A percentile compares a stretch with the other conserved stretches of the same genome.
Evolutionary conservation across 208 protist species (phyloP).

Genomic region (Crithidia fasciculata): DNA sequence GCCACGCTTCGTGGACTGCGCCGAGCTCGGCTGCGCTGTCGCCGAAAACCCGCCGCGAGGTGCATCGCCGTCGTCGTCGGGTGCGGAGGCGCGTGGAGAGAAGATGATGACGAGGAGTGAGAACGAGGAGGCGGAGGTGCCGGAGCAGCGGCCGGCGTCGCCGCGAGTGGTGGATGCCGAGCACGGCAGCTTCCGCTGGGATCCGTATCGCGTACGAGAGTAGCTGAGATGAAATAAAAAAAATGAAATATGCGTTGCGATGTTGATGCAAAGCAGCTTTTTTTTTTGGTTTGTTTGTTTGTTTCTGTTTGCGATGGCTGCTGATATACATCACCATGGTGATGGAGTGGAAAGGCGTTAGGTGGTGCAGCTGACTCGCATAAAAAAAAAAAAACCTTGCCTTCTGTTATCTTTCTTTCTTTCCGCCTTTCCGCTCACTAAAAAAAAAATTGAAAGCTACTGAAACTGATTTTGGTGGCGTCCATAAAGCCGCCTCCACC

Average conservation of each 20-base stretch:
- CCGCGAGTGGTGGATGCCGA: conserved; percentile 14
- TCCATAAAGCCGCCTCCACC: no score
- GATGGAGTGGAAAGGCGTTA: no score
- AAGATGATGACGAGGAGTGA: neutral
- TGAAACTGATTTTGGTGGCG: no score
- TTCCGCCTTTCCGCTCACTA: neutral
- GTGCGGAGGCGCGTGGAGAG: neutral
- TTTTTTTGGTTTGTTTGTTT: conserved; percentile 10
- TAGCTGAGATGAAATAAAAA: neutral
- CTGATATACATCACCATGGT: neutral
- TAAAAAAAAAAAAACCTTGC: neutral
- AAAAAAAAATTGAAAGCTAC: neutral
- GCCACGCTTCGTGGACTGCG: conserved; percentile 4
- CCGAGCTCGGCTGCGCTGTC: neutral
- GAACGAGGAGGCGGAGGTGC: neutral
- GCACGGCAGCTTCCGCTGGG: conserved; percentile 12
- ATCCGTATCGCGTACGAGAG: conserved; percentile 8
- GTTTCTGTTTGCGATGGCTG: conserved; percentile 10
- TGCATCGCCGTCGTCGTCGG: no score
- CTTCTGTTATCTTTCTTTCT: neutral
- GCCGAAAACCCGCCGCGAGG: no score
- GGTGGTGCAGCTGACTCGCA: neutral
- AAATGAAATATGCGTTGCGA: neutral
- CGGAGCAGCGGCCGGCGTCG: neutral
- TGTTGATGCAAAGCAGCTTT: neutral